phyloP scores from a whole-genome alignment of 192 early-diverging fungal species.

The Entomortierella lignicola region DNA sequence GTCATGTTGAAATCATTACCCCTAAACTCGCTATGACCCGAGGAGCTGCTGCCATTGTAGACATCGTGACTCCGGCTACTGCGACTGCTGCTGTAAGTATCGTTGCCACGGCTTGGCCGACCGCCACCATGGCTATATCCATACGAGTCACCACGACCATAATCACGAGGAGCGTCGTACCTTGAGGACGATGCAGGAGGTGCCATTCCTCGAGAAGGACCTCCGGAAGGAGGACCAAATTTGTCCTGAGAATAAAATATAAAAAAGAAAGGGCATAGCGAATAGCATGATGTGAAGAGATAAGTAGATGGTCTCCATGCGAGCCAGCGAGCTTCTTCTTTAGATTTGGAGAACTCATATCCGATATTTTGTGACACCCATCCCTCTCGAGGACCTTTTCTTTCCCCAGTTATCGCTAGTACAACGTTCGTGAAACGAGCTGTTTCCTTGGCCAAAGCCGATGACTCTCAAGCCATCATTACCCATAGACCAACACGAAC shows the following conservation, averaged over 20 bases:
- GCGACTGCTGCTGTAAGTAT: background rate
- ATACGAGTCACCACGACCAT: conserved; percentile 6
- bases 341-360: background rate
- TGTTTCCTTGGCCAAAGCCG: background rate
- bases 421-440: background rate
- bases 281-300: background rate
- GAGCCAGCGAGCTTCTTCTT: background rate
- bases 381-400: background rate
- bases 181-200: conserved; percentile 1
- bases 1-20: conserved; percentile 8
- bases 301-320: background rate
- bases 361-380: background rate
- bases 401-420: background rate
- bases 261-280: background rate
- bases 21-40: conserved; percentile 9
- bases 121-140: too few relatives aligned
- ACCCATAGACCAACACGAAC: background rate
- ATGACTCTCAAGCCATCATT: background rate
- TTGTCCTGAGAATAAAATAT: conserved; percentile 23
- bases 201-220: background rate
- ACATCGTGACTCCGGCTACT: background rate
- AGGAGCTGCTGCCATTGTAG: background rate
- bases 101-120: too few relatives aligned
- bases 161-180: conserved; percentile 4
- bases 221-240: conserved; percentile 32